Base-by-base conservation (phyloP, 2,329 filamentous ascomycete genomes). In the Epichloe typhina region DNA sequence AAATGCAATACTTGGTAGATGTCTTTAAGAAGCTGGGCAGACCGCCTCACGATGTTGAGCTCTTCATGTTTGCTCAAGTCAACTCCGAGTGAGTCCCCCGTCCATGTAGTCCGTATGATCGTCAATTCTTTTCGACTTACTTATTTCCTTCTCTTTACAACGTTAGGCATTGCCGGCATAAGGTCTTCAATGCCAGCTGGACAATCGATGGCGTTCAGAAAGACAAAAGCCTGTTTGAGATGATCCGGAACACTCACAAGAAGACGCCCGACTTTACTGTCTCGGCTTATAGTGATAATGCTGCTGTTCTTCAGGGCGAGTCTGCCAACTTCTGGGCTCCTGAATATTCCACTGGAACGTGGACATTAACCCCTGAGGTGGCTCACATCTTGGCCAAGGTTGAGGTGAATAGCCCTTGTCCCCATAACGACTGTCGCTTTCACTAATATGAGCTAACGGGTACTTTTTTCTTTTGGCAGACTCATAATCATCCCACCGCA, bases 61-160 rank as follows among this genome's bases (percentile, higher is more conserved):
- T 97, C 21, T 97, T 97, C 75, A 97, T 97, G 93, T 98, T 97
- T 66, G 91, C 91, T 15, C 93, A 98, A 70, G 91, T 98, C 65
- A 97, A 97, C 73, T 97, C 91, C 3, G 93, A 98, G 74, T 60
- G 45, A 46, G 48, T 50, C 15, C 19, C 19, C 33, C 46, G 36
- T 54, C 51, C 23, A 33, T 31, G 0, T 31, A 8, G 26, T 11
- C 26, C 8, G 9, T 17, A n/a, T 11, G 8, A 26, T 15, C 21
- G 23, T 49, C 19, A 42, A n/a, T n/a, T 13, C 15, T n/a, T 23
- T 41, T 35, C 7, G 38, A 31, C 7, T 37, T 17, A 13, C 50
- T 47, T 9, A 9, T 3, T 11, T 45, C 3, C 15, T 13, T 42
- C 13, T 26, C 9, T 39, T 39, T 39, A 17, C 39, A 19, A 21